These are phyloP conservation scores for Talaromyces sp. DNA, from an alignment of 2,329 filamentous ascomycete genomes.

Conservation along the genomic window DNA sequence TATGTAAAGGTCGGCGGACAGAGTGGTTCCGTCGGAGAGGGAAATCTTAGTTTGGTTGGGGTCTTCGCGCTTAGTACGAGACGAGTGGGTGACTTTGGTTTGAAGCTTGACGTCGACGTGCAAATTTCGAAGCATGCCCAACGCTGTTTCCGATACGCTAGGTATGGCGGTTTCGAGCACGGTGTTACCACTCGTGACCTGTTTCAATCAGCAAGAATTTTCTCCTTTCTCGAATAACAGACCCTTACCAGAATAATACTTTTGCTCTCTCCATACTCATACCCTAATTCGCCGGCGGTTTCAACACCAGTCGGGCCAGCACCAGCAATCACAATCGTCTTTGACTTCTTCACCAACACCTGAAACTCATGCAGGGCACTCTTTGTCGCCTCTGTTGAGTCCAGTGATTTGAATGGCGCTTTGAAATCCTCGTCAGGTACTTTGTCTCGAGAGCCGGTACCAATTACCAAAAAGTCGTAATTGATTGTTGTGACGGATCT, in stretches of 20 bases:
- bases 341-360: slow-evolving; percentile 5
- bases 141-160: slow-evolving; percentile 14
- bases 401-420: slow-evolving; percentile 12
- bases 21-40: slow-evolving; percentile 10
- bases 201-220: not conserved
- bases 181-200: slow-evolving; percentile 12
- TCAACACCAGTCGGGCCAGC: slow-evolving; percentile 16
- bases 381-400: slow-evolving; percentile 15
- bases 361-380: slow-evolving; percentile 12
- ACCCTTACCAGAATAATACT: slow-evolving; percentile 10
- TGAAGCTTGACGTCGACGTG: slow-evolving; percentile 11
- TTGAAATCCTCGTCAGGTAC: not conserved
- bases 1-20: slow-evolving; percentile 15
- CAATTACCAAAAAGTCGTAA: slow-evolving; percentile 14
- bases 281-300: slow-evolving; percentile 14
- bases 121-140: slow-evolving; percentile 10
- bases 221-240: not conserved
- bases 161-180: slow-evolving; percentile 8
- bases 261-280: slow-evolving; percentile 13
- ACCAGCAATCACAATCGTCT: slow-evolving; percentile 14
- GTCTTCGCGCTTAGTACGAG: not conserved
- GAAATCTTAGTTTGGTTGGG: slow-evolving; percentile 5
- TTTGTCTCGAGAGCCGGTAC: slow-evolving; percentile 13
- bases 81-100: slow-evolving; percentile 8
- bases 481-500: not conserved